Conservation (phyloP, 495 filamentous ascomycete species). For the Aspergillus diversus region DNA sequence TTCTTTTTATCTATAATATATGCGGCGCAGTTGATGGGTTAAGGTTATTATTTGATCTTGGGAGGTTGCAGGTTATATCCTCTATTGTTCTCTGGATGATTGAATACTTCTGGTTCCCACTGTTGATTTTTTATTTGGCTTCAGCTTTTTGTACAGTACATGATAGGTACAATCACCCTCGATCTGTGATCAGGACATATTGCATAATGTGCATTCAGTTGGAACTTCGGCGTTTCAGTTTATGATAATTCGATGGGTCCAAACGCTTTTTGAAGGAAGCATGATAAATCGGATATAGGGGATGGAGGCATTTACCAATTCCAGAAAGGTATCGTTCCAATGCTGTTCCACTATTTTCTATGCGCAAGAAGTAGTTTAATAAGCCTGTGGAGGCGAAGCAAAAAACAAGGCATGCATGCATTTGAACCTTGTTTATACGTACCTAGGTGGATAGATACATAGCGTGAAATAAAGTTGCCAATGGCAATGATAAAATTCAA, state of each 20-base stretch:
- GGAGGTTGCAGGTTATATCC: neutral
- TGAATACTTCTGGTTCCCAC: too few species aligned
- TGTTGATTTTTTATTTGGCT: too few species aligned
- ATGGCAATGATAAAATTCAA: neutral
- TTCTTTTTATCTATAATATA: neutral
- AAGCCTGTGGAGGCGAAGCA: neutral
- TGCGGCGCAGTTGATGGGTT: neutral
- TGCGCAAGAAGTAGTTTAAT: neutral
- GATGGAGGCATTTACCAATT: neutral
- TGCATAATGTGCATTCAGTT: constrained; percentile 7
- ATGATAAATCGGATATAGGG: neutral
- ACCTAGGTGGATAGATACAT: constrained; percentile 28
- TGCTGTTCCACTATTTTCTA: neutral
- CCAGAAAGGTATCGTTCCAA: constrained; percentile 13
- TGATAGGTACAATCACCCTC: neutral
- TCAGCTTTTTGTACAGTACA: neutral
- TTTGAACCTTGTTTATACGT: constrained; percentile 19
- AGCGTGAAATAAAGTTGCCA: constrained; percentile 22
- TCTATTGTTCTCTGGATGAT: too few species aligned
- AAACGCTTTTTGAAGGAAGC: neutral
- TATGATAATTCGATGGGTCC: neutral
- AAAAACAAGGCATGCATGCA: constrained; percentile 9
- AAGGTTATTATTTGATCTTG: neutral
- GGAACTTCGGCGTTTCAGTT: too few species aligned
- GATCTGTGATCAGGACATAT: constrained; percentile 7